Evolutionary conservation across 176 grass and related monocot genomes (phyloP), one percentile per base, ranked within the genome.

Genomic region (Avena atlantica): DNA sequence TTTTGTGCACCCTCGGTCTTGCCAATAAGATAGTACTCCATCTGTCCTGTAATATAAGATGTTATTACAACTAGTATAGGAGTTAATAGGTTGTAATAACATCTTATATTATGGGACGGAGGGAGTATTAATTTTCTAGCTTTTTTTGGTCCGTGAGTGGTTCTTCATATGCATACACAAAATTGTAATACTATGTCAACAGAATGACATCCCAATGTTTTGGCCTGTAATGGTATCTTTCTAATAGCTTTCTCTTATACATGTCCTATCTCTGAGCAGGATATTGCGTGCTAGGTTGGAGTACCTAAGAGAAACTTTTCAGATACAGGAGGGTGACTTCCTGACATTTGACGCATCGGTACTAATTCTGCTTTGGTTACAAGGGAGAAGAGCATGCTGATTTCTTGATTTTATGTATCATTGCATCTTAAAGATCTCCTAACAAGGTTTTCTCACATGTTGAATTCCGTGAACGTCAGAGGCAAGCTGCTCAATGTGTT

Each of bases 241-340:
- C n/a, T 77, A 25, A 69, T 45, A 17, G 12, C 37, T 37, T 27
- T 66, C 25, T 73, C 74, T 57, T 48, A 6, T 81, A 16, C 37
- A 0, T 83, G 60, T 68, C 52, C 9, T 5, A 47, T 89, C 78
- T 89, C 45, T 12, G 81, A 86, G 29, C 88, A 96, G 93, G 87
- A 96, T 98, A 94, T 91, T 98, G 85, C 92, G 94, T 85, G 92
- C 93, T 55, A 98, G 93, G 80, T 93, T 98, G 86, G 93, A 98
- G 93, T 98, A 98, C 78, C 89, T 98, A 69, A 91, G 96, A 52
- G 93, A 98, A 82, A 98, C 90, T 68, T 98, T 98, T 81, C 96
- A 98, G 88, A 95, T 98, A 91, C 94, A 95, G 77, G 96, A 98
- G 90, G 96, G 96, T 49, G 93, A 98, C 73, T 98, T 95, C 75